phyloP scores from a whole-genome alignment of 768 basidiomycete species.

The Lactarius sanguifluus region DNA sequence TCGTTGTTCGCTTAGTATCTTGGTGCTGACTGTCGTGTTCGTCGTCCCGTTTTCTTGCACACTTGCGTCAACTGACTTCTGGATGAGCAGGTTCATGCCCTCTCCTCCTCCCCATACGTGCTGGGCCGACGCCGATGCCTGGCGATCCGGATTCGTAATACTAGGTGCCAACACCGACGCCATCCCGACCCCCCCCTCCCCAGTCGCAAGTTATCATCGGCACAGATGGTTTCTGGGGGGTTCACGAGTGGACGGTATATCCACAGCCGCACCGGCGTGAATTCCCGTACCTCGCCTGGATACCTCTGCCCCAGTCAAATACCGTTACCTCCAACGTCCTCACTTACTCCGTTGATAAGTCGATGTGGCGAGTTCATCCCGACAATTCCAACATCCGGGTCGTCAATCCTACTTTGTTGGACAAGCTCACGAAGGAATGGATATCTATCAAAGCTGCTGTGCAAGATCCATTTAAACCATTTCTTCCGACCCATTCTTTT shows the following conservation, averaged over 20 bases:
- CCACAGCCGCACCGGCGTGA: background rate
- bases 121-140: background rate
- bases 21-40: no score
- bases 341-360: background rate
- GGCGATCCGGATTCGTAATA: background rate
- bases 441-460: background rate
- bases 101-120: background rate
- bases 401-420: background rate
- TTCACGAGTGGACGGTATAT: background rate
- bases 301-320: background rate
- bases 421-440: background rate
- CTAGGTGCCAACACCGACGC: background rate
- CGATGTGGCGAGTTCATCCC: background rate
- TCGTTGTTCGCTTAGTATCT: no score
- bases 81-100: background rate
- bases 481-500: background rate
- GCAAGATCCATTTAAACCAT: background rate
- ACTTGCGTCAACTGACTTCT: no score
- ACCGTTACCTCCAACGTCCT: background rate
- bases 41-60: no score
- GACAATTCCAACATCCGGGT: background rate
- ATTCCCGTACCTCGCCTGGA: background rate
- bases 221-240: background rate
- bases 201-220: background rate
- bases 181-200: background rate